Base-by-base conservation (phyloP, 129 eudicot genomes). In the Escallonia rubra region DNA sequence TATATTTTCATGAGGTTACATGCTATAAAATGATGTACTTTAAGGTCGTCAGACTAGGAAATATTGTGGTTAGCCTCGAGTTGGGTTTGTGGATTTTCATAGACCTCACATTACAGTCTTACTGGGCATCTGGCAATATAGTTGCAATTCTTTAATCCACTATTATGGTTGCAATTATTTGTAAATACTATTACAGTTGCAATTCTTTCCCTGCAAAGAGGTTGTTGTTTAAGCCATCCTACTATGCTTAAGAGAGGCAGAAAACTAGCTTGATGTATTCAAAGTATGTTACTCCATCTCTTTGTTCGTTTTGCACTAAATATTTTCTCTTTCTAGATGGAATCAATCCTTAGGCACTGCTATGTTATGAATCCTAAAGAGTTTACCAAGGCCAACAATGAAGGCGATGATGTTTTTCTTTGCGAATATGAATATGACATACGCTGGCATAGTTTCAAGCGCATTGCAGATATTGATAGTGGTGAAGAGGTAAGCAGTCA, bases 381-480 rank as follows among this genome's bases (percentile, higher is more conserved):
- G 63, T 94, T 78, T 66, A 69, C 88, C 6, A 80, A 82, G 58
- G 97, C 96, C 40, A 72, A 38, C 57, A 82, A 86, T 72, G 96
- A 87, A 61, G 99, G 99, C 14, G 99, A 94, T 77, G 99, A 94
- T 63, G 93, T 94, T 60, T 94, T 94, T 70, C 57, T 94, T 39
- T 94, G 99, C 41, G 99, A 94, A 53, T 94, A 94, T 44, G 99
- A 94, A 38, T 94, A 94, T 72, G 99, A 94, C 51, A 50, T 81
- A 23, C 86, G 68, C 15, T 89, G 91, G 89, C 97, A 82, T 41
- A 89, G 88, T 72, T 94, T 94, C 78, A 94, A 94, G 76, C 90
- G 99, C 63, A 81, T 89, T 64, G 87, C 90, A 4, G 96, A 94
- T 65, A 76, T 86, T 41, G 85, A 82, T 70, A 76, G 78, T 57